A percentile compares a stretch with the other conserved stretches of the same genome.
Conservation (phyloP, 1,139 yeast genomes). For the Suhomyces panamericanus region DNA sequence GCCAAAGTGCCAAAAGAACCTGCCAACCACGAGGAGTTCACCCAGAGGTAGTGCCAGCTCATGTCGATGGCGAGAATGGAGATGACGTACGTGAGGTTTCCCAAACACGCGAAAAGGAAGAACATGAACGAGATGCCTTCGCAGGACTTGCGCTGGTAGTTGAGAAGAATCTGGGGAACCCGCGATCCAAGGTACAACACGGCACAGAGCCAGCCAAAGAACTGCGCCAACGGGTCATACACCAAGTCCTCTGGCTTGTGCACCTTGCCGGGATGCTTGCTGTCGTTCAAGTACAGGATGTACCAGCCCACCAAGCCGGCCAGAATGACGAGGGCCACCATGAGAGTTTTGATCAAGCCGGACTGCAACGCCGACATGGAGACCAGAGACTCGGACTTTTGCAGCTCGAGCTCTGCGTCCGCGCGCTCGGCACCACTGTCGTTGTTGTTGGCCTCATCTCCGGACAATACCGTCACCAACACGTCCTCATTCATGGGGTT, state of each 20-base stretch:
- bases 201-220: constrained; percentile 93
- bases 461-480: constrained; percentile 53
- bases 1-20: constrained; percentile 88
- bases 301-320: constrained; percentile 91
- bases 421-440: constrained; percentile 5
- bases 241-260: constrained; percentile 41
- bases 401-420: constrained; percentile 8
- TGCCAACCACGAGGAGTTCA: constrained; percentile 89
- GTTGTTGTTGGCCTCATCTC: constrained; percentile 2
- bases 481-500: constrained; percentile 77
- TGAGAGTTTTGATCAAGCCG: constrained; percentile 52
- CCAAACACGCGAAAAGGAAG: constrained; percentile 89
- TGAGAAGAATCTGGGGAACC: constrained; percentile 82
- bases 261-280: constrained; percentile 30
- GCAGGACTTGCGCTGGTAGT: constrained; percentile 81
- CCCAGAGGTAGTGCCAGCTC: constrained; percentile 65
- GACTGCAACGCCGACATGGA: constrained; percentile 21
- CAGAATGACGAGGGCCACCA: constrained; percentile 68
- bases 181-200: constrained; percentile 81
- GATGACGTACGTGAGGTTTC: constrained; percentile 84
- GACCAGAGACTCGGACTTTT: constrained; percentile 1
- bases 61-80: constrained; percentile 78
- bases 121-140: constrained; percentile 92
- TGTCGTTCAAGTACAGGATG: constrained; percentile 51
- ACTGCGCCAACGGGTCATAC: constrained; percentile 77